A percentile compares a stretch with the other conserved stretches of the same genome.
phyloP scores from a whole-genome alignment of 345 rosid species.

The Euphorbia pulcherrima region DNA sequence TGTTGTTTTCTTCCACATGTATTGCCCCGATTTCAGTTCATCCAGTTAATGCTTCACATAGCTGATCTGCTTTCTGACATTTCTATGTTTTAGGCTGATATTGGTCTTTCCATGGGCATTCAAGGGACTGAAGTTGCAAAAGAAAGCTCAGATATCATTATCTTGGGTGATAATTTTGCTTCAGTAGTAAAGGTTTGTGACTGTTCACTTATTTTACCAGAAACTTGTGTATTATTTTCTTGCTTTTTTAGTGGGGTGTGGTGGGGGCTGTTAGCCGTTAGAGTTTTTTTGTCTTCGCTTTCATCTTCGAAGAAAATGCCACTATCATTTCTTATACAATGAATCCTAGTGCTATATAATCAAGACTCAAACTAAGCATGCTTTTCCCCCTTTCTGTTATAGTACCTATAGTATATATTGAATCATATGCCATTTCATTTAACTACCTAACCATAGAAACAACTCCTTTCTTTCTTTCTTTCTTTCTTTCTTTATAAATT shows the following conservation, averaged over 20 bases:
- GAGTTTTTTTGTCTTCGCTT: not conserved
- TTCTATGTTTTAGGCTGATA: slow-evolving; percentile 70
- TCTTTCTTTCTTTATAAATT: too few relatives aligned
- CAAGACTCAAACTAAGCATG: too few relatives aligned
- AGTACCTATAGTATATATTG: too few relatives aligned
- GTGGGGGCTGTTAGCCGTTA: not conserved
- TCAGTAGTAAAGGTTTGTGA: slow-evolving; percentile 89
- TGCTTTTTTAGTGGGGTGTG: not conserved
- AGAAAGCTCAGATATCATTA: slow-evolving; percentile 93
- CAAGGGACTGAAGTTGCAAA: slow-evolving; percentile 98
- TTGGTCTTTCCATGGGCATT: slow-evolving; percentile 96
- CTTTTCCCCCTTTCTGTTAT: too few relatives aligned
- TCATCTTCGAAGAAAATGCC: not conserved
- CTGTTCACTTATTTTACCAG: not conserved
- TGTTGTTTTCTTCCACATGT: slow-evolving; percentile 9
- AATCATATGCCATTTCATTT: too few relatives aligned
- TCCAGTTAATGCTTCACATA: too few relatives aligned
- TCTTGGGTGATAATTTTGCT: slow-evolving; percentile 91
- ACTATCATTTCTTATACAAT: not conserved
- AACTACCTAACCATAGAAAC: too few relatives aligned
- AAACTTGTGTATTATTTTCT: not conserved
- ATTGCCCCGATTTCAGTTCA: too few relatives aligned
- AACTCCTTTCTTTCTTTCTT: too few relatives aligned
- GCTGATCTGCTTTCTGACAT: slow-evolving; percentile 21
- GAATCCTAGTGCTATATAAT: not conserved